Conservation (phyloP, 2,329 filamentous ascomycete genomes). For the Sphaerulina populicola region DNA sequence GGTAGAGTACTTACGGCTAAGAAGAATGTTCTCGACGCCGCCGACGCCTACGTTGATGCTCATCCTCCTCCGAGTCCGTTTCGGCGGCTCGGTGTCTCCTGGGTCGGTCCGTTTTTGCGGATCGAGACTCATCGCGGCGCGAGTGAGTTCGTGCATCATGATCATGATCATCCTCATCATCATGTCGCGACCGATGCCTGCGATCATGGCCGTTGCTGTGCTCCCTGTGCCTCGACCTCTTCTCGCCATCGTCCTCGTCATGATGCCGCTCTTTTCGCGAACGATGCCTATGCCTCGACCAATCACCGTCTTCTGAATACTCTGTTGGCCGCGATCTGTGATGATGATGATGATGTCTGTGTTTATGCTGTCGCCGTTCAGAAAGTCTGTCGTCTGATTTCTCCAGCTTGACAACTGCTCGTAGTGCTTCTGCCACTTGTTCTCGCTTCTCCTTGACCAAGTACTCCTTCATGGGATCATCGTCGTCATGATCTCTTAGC, state of each 20-base stretch:
- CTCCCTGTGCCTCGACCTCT: not conserved
- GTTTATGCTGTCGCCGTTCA: slow-evolving; percentile 32
- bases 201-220: not conserved
- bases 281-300: not conserved
- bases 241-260: not conserved
- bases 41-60: not conserved
- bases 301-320: not conserved
- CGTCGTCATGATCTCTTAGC: slow-evolving; percentile 68
- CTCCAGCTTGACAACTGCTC: slow-evolving; percentile 45
- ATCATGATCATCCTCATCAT: not conserved
- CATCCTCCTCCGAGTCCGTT: not conserved
- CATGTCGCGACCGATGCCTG: not conserved
- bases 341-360: slow-evolving; percentile 40
- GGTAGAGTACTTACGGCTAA: not conserved
- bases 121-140: not conserved
- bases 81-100: not conserved
- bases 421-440: slow-evolving; percentile 65
- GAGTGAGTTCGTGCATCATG: not conserved
- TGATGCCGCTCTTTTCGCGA: not conserved
- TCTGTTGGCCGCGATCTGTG: slow-evolving; percentile 10
- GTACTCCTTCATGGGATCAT: slow-evolving; percentile 95
- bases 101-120: not conserved
- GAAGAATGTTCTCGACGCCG: not conserved
- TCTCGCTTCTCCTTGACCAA: slow-evolving; percentile 85
- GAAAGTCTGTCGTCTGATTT: slow-evolving; percentile 1